phyloP scores from a whole-genome alignment of 352 stramenopile genomes.

The Phytophthora parvispora region DNA sequence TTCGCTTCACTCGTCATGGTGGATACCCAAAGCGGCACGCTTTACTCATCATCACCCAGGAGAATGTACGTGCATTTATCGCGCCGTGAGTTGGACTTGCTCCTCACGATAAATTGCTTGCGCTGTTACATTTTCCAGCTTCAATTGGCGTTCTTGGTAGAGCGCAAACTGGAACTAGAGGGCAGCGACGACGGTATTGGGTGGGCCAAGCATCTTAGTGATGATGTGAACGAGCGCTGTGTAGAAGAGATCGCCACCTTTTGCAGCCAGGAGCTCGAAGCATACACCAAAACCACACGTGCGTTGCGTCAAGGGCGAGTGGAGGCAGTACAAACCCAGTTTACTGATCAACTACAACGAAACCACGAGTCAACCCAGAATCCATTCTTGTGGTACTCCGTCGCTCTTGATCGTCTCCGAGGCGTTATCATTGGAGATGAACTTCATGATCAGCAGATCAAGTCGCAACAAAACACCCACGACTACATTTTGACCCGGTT shows the following conservation, averaged over 20 bases:
- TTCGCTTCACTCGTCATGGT: slow-evolving; percentile 42
- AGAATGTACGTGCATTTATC: slow-evolving; percentile 27
- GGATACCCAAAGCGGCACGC: slow-evolving; percentile 49
- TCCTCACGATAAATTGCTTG: neutral
- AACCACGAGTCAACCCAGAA: neutral
- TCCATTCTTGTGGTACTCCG: slow-evolving; percentile 41
- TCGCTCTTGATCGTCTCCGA: slow-evolving; percentile 56
- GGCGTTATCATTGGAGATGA: slow-evolving; percentile 38
- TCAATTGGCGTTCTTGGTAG: slow-evolving; percentile 47
- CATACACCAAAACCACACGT: slow-evolving; percentile 8
- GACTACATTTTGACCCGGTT: slow-evolving; percentile 40
- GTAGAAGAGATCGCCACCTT: slow-evolving; percentile 15
- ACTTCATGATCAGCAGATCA: slow-evolving; percentile 5
- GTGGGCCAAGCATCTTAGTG: slow-evolving; percentile 15
- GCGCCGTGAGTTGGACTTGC: neutral
- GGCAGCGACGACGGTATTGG: neutral
- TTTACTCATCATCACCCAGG: slow-evolving; percentile 38
- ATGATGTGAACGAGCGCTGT: slow-evolving; percentile 8
- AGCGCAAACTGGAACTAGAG: slow-evolving; percentile 33
- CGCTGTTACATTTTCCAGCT: slow-evolving; percentile 37
- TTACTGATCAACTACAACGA: slow-evolving; percentile 5
- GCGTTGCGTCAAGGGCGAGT: slow-evolving; percentile 4
- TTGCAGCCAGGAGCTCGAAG: slow-evolving; percentile 18
- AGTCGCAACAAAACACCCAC: neutral
- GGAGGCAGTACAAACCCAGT: slow-evolving; percentile 9